A percentile compares a stretch with the other conserved stretches of the same genome.
Evolutionary conservation across 2,329 filamentous ascomycete species (phyloP).

Genomic region (Monilinia laxa): DNA sequence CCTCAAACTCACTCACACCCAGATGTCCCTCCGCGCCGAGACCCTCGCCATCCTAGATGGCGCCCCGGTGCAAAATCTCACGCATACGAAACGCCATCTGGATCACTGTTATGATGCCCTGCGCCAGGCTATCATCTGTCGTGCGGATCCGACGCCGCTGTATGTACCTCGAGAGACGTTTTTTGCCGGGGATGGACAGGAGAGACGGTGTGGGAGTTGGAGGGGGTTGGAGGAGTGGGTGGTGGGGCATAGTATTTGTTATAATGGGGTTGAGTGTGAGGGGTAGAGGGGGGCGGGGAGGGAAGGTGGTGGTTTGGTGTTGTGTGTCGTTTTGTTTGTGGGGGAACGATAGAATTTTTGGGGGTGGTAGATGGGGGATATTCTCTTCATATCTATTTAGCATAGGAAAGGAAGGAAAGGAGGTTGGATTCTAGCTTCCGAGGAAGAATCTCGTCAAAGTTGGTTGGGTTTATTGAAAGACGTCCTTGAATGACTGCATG

Average conservation of each 20-base stretch:
- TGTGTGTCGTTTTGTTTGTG: too few species aligned
- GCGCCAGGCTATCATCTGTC: neutral
- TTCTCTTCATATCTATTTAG: neutral
- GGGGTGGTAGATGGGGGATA: too few species aligned
- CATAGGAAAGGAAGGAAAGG: neutral
- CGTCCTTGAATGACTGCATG: neutral
- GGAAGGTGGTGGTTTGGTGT: neutral
- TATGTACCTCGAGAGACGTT: neutral
- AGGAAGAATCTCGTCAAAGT: too few species aligned
- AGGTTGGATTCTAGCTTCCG: too few species aligned
- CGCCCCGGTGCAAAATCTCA: neutral
- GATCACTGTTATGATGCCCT: constrained; percentile 2
- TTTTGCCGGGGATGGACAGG: neutral
- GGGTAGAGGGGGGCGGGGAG: neutral
- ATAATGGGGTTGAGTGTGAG: neutral
- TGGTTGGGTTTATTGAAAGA: neutral
- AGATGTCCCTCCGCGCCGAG: neutral
- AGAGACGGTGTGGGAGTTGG: neutral
- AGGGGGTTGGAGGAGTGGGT: neutral
- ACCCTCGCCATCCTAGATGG: neutral
- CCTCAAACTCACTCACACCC: neutral
- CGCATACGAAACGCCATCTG: neutral
- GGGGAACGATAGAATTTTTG: too few species aligned
- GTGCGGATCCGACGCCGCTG: neutral
- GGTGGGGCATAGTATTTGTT: neutral